Conservation (phyloP, 2,329 filamentous ascomycete species). For the Hortaea werneckii region DNA sequence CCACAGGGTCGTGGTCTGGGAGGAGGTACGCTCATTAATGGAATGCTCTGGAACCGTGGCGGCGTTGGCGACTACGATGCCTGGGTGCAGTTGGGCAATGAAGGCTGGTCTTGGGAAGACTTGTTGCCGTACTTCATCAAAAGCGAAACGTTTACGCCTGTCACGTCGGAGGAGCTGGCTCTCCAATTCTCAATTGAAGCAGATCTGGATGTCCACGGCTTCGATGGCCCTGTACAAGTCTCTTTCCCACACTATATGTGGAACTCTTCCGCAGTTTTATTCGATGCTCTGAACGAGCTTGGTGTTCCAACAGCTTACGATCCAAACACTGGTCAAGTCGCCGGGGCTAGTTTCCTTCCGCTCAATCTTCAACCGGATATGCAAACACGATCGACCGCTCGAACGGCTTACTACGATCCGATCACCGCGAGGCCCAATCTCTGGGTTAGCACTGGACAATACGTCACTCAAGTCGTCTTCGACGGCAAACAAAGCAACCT, state of each 20-base stretch:
- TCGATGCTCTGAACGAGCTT: slow-evolving; percentile 28
- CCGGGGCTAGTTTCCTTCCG: slow-evolving; percentile 26
- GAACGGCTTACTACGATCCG: slow-evolving; percentile 30
- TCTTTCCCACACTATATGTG: slow-evolving; percentile 36
- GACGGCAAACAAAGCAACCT: slow-evolving; percentile 10
- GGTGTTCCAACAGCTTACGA: slow-evolving; percentile 29
- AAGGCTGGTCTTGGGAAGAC: slow-evolving; percentile 48
- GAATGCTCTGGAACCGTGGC: slow-evolving; percentile 31
- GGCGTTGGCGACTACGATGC: slow-evolving; percentile 42
- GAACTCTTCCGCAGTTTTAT: slow-evolving; percentile 26
- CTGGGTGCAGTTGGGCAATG: slow-evolving; percentile 49
- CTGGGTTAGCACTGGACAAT: slow-evolving; percentile 26
- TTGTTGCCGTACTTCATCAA: slow-evolving; percentile 30
- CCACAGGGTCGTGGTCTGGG: slow-evolving; percentile 23
- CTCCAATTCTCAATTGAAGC: slow-evolving; percentile 30
- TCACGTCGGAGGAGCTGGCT: slow-evolving; percentile 23
- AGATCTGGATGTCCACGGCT: slow-evolving; percentile 33
- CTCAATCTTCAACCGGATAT: slow-evolving; percentile 26
- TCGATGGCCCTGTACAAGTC: slow-evolving; percentile 39
- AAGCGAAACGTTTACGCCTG: slow-evolving; percentile 24
- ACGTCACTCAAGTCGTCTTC: slow-evolving; percentile 27
- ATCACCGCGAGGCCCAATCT: slow-evolving; percentile 26
- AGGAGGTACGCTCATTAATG: slow-evolving; percentile 25
- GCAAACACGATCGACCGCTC: slow-evolving; percentile 32
- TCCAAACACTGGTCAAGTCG: slow-evolving; percentile 26